Conservation (phyloP, 108 stramenopile species). For the Stephanodiscus triporus region DNA sequence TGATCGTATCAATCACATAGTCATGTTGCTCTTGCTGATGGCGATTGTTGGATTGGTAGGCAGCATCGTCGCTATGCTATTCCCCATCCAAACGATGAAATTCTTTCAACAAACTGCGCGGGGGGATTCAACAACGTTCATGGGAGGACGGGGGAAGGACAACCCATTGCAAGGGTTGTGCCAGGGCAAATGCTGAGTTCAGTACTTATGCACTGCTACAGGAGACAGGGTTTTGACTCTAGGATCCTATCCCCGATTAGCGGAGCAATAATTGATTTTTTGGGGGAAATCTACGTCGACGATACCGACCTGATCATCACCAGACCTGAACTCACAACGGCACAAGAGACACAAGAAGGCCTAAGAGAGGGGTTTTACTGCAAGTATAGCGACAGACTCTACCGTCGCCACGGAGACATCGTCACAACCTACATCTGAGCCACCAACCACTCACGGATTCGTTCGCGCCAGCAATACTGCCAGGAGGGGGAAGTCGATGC, state of each 20-base stretch:
- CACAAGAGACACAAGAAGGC: not conserved
- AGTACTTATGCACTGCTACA: not conserved
- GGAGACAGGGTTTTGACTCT: not conserved
- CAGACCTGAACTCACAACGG: not conserved
- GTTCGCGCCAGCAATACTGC: no score
- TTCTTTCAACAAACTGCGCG: constrained; percentile 9
- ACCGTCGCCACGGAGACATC: no score
- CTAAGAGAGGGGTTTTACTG: not conserved
- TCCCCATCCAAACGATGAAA: not conserved
- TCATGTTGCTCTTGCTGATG: not conserved
- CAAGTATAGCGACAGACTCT: not conserved
- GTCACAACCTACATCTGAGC: no score
- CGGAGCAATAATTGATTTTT: not conserved
- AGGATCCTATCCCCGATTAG: not conserved
- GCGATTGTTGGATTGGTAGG: not conserved
- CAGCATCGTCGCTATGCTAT: not conserved
- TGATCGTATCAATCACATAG: constrained; percentile 9
- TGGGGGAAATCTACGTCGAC: no score
- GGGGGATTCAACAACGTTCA: constrained; percentile 4
- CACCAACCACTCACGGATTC: no score
- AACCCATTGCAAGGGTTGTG: not conserved
- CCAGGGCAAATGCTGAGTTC: constrained; percentile 1
- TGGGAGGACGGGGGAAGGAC: not conserved
- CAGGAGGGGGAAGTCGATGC: no score
- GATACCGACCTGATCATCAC: not conserved